A percentile compares a stretch with the other conserved stretches of the same genome.
phyloP scores from a whole-genome alignment of 2,329 filamentous ascomycete genomes.

The Leptosphaerulina australis region DNA sequence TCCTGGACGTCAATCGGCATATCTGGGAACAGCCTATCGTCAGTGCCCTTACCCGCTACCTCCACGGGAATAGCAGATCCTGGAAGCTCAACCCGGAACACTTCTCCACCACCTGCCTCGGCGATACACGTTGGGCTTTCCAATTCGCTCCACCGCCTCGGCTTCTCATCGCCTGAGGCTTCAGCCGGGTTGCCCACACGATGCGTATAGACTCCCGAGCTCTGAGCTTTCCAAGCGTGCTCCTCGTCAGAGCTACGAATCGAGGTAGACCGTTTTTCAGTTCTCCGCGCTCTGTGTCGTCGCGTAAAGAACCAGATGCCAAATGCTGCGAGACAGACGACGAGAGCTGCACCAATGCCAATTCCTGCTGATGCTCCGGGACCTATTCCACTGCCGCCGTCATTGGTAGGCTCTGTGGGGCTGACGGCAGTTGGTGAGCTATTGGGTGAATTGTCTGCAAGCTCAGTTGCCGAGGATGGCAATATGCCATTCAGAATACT shows the following conservation, averaged over 20 bases:
- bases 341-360: conserved; percentile 24
- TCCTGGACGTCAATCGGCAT: conserved; percentile 18
- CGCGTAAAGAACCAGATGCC: conserved; percentile 22
- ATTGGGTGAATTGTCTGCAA: conserved; percentile 7
- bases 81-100: conserved; percentile 21
- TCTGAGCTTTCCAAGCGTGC: conserved; percentile 7
- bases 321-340: conserved; percentile 18
- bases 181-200: not conserved
- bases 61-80: conserved; percentile 15
- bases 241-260: conserved; percentile 24
- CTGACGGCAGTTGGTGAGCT: not conserved
- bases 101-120: conserved; percentile 13
- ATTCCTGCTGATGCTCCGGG: conserved; percentile 25
- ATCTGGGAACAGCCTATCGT: conserved; percentile 21
- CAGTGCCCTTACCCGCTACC: not conserved
- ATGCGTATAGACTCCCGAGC: conserved; percentile 13
- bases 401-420: not conserved
- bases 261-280: conserved; percentile 1
- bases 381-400: conserved; percentile 6
- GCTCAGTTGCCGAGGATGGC: conserved; percentile 6
- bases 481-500: not conserved
- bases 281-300: conserved; percentile 13
- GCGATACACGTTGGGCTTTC: conserved; percentile 16
- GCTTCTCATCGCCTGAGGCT: conserved; percentile 11
- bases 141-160: conserved; percentile 16